Evolutionary conservation across 495 filamentous ascomycete genomes (phyloP).

Genomic region (Penicillium canescens): DNA sequence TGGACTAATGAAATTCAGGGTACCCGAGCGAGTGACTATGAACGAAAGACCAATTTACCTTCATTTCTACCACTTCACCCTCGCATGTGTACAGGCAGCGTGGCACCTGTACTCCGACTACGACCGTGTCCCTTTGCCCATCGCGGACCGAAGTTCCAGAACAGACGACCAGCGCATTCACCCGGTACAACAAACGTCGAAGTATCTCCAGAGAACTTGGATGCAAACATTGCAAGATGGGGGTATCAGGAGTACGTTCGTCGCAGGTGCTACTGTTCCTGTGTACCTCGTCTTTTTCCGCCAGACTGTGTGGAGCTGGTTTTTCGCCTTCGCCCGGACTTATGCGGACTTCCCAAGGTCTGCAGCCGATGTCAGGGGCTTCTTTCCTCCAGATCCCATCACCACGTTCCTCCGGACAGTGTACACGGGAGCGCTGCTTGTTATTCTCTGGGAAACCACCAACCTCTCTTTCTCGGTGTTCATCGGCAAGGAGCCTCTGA

Average conservation of each 20-base stretch:
- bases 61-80: constrained; percentile 63
- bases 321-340: constrained; percentile 65
- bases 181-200: constrained; percentile 32
- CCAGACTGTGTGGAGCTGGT: constrained; percentile 61
- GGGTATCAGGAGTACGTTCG: constrained; percentile 41
- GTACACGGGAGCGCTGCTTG: constrained; percentile 63
- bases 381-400: constrained; percentile 56
- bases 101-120: constrained; percentile 73
- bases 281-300: constrained; percentile 68
- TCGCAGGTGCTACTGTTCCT: constrained; percentile 48
- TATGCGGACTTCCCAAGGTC: constrained; percentile 74
- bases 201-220: constrained; percentile 30
- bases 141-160: constrained; percentile 37
- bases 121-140: constrained; percentile 64
- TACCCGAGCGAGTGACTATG: constrained; percentile 70
- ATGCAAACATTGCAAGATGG: constrained; percentile 25
- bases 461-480: constrained; percentile 77
- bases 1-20: constrained; percentile 29
- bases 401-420: constrained; percentile 60
- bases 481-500: constrained; percentile 77
- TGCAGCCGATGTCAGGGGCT: constrained; percentile 55
- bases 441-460: constrained; percentile 69
- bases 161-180: constrained; percentile 37
- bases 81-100: constrained; percentile 68
- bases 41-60: constrained; percentile 90